phyloP scores from a whole-genome alignment of 768 basidiomycete genomes.

The Serendipita sp. region DNA sequence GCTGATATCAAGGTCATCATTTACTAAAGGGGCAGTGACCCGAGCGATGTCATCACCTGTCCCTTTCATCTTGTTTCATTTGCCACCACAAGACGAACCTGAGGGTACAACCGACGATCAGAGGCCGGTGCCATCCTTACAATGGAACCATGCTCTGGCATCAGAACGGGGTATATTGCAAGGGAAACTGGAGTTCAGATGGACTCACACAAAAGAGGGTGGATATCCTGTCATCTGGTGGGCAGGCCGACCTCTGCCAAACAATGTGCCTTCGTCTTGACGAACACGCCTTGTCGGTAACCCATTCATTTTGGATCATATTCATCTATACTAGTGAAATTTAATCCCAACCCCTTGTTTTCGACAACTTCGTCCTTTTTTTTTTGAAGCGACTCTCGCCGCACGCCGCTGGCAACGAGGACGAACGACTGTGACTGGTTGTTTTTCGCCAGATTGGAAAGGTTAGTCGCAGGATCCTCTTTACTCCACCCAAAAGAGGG shows the following conservation, averaged over 20 bases:
- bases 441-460: no score
- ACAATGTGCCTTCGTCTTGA: conserved; percentile 15
- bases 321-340: no score
- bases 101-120: conserved; percentile 9
- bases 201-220: conserved; percentile 32
- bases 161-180: conserved; percentile 38
- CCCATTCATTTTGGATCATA: no score
- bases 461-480: no score
- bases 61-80: conserved; percentile 64
- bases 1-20: conserved; percentile 66
- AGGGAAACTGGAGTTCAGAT: conserved; percentile 48
- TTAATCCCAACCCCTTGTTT: no score
- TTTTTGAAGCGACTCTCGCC: no score
- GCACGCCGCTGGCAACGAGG: no score
- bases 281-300: no score
- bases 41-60: conserved; percentile 59
- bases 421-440: no score
- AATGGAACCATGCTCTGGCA: conserved; percentile 57
- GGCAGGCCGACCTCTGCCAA: conserved; percentile 17
- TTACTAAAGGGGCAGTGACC: conserved; percentile 52
- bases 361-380: no score
- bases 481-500: no score
- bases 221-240: conserved; percentile 33
- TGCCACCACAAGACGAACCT: conserved; percentile 32
- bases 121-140: conserved; percentile 30